Evolutionary conservation across 2,329 filamentous ascomycete genomes (phyloP), one percentile per base, ranked within the genome.

Genomic region (Myriosclerotinia curreyana): DNA sequence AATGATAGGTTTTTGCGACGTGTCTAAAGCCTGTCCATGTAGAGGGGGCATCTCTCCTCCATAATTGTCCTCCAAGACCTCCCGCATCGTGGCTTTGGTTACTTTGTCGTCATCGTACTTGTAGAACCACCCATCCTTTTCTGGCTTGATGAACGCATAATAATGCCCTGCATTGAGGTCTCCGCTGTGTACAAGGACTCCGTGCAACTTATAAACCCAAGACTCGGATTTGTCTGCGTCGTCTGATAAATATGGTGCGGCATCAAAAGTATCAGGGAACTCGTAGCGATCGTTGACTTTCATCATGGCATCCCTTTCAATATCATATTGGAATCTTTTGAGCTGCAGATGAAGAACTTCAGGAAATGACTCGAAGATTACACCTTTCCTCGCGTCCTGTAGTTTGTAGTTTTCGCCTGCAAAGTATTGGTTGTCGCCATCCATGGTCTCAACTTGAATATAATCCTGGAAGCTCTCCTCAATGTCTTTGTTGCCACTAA

Each of bases 351-450:
- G 94, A 28, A 99, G 80, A 3, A 99, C 92, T 61, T 96, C 91
- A 0, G 95, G 95, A 74, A 98, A 98, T 72, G 88, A 91, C 75
- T 92, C 91, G 75, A 99, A 99, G 67, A 99, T 97, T 69, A 97
- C 95, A 60, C 95, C 95, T 77, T 99, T 99, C 80, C 92, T 93
- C 60, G 95, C 95, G 75, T 99, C 95, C 75, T 99, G 95, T 49
- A 98, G 82, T 71, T 95, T 95, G 79, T 91, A 89, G 55, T 95
- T 87, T 71, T 96, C 90, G 56, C 90, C 89, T 1, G 95, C 95
- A 76, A 92, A 95, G 75, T 99, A 99, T 76, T 98, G 96, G 80
- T 99, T 99, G 75, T 99, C 96, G 49, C 95, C 95, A 70, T 98
- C 93, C 77, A 99, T 88, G 42, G 93, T 96, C 77, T 99, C 95